These are phyloP conservation scores for Debaryomyces nepalensis DNA, from an alignment of 1,139 yeast species.

Conservation along the genomic window DNA sequence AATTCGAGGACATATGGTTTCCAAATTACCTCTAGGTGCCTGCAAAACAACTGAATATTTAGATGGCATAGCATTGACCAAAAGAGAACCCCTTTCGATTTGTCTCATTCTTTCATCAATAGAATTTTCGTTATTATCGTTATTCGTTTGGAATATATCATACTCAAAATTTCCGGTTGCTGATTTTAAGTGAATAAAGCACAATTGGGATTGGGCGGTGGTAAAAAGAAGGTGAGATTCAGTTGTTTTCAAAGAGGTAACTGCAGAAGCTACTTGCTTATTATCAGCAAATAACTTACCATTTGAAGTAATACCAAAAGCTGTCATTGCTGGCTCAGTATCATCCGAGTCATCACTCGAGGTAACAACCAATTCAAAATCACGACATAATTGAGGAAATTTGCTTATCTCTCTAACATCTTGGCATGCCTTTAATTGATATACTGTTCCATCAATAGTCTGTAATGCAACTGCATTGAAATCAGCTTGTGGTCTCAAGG, in stretches of 20 bases:
- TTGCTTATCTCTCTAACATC: conserved; percentile 39
- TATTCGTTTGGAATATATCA: conserved; percentile 9
- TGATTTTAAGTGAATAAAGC: conserved; percentile 74
- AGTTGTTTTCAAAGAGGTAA: conserved; percentile 79
- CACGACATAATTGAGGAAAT: conserved; percentile 74
- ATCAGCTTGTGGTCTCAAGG: conserved; percentile 60
- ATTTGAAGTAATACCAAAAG: conserved; percentile 71
- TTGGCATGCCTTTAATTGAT: conserved; percentile 38
- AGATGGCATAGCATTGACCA: conserved; percentile 83
- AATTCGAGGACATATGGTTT: conserved; percentile 90
- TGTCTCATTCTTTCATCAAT: conserved; percentile 85
- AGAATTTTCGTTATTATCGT: conserved; percentile 24
- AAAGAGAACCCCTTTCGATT: conserved; percentile 86
- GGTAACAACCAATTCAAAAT: conserved; percentile 53
- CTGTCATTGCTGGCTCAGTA: conserved; percentile 40
- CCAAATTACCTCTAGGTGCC: conserved; percentile 96
- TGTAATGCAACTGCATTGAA: conserved; percentile 59
- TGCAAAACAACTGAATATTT: conserved; percentile 83
- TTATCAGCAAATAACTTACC: conserved; percentile 77
- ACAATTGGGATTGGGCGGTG: conserved; percentile 83
- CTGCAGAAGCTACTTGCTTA: conserved; percentile 69
- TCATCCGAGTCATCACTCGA: conserved; percentile 24
- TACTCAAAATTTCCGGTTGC: conserved; percentile 32
- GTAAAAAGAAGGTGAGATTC: conserved; percentile 80
- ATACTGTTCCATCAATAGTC: conserved; percentile 66